phyloP scores from a whole-genome alignment of 108 stramenopile species.

The Aurantiochytrium sp. region DNA sequence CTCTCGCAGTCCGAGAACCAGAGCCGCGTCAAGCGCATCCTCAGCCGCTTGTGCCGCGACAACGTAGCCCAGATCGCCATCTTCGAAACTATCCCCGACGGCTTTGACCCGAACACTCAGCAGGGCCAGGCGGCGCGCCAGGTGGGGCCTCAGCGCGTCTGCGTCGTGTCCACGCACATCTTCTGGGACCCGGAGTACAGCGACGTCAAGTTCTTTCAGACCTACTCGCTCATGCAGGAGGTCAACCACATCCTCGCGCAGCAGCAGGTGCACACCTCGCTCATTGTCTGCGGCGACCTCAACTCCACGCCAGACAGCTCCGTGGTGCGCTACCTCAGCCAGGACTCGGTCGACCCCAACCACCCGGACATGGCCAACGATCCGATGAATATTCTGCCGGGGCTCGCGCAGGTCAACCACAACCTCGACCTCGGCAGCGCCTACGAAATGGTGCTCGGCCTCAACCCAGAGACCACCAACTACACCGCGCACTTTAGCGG shows the following conservation, averaged over 20 bases:
- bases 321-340: slow-evolving; percentile 85
- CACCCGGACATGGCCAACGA: slow-evolving; percentile 60
- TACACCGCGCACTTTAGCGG: slow-evolving; percentile 86
- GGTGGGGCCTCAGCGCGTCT: slow-evolving; percentile 47
- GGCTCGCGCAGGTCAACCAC: slow-evolving; percentile 79
- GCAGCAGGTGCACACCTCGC: slow-evolving; percentile 68
- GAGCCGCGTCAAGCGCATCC: slow-evolving; percentile 61
- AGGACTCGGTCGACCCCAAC: slow-evolving; percentile 70
- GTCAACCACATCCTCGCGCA: slow-evolving; percentile 74
- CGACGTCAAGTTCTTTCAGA: slow-evolving; percentile 98
- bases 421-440: slow-evolving; percentile 77
- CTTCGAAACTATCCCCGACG: slow-evolving; percentile 61
- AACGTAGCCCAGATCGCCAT: slow-evolving; percentile 94
- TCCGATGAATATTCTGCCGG: slow-evolving; percentile 72
- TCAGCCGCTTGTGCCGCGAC: slow-evolving; percentile 88
- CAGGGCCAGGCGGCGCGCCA: slow-evolving; percentile 46
- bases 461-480: slow-evolving; percentile 91
- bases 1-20: not conserved
- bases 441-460: slow-evolving; percentile 83
- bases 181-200: slow-evolving; percentile 94
- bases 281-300: slow-evolving; percentile 96
- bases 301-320: slow-evolving; percentile 93
- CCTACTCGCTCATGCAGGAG: slow-evolving; percentile 83
- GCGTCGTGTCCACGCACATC: slow-evolving; percentile 95
- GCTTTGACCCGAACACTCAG: slow-evolving; percentile 69